Evolutionary conservation across 768 basidiomycete species (phyloP).

Genomic region (Agrocybe pediades): DNA sequence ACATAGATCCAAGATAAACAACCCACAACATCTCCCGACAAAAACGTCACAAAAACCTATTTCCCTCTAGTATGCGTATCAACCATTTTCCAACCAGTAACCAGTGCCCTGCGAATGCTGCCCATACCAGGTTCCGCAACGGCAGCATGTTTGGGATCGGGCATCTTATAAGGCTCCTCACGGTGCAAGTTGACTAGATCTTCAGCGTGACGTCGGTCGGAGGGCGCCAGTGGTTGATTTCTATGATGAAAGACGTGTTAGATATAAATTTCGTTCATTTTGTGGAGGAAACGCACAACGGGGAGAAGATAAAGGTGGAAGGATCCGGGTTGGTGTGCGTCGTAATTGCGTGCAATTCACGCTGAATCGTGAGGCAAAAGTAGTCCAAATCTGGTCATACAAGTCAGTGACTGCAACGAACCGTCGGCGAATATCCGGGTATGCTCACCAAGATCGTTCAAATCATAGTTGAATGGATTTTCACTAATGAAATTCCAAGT

Average conservation of each 20-base stretch:
- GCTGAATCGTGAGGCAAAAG: constrained; percentile 63
- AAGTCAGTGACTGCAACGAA: background rate
- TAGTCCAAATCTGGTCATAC: constrained; percentile 52
- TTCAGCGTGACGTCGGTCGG: constrained; percentile 53
- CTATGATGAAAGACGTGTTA: constrained; percentile 15
- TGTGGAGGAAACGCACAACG: constrained; percentile 26
- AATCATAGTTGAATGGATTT: constrained; percentile 64
- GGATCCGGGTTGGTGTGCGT: constrained; percentile 60
- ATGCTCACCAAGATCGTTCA: constrained; percentile 55
- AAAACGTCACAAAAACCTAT: too few species aligned
- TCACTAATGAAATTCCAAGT: constrained; percentile 36
- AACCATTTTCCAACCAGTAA: constrained; percentile 42
- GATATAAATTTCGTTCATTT: background rate
- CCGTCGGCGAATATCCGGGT: too few species aligned
- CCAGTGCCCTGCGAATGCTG: constrained; percentile 36
- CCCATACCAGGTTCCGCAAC: constrained; percentile 26
- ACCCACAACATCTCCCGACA: too few species aligned
- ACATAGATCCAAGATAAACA: too few species aligned
- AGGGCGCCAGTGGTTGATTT: constrained; percentile 71
- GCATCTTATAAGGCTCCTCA: background rate
- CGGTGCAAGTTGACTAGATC: constrained; percentile 39
- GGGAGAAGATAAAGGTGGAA: constrained; percentile 49
- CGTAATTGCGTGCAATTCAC: constrained; percentile 70
- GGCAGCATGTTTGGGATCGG: constrained; percentile 14
- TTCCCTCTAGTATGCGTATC: constrained; percentile 25